Base-by-base conservation (phyloP, 805 yeast genomes). In the Candida ipomoeae region DNA sequence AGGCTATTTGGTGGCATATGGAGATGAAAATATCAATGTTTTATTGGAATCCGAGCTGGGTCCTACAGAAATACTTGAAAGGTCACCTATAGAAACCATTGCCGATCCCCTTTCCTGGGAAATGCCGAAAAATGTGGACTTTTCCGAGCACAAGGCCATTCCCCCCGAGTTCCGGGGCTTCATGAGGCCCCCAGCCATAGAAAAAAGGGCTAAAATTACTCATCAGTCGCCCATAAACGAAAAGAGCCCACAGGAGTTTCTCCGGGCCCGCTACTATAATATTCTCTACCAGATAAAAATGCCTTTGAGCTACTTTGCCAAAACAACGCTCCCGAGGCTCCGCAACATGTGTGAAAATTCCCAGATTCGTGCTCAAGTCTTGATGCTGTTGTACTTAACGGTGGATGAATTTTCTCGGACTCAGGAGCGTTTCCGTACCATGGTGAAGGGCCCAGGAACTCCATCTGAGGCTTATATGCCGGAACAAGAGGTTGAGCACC, bases 241-340 rank as follows among this genome's bases (percentile, higher is more conserved):
- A 32, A 49, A 49, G n/a, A 66, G 63, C 31, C 75, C 77, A 0
- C 44, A 57, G 2, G 59, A 52, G 3, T 74, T 70, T 48, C 54
- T 74, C n/a, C 48, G 40, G 18, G 58, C 69, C 1, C 57, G 76
- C 35, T 74, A 74, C 56, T 70, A 56, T 51, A 59, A 58, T 46
- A 70, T 68, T 2, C 59, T 74, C 5, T 74, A 74, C 52, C 69
- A 75, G 3, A 63, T 71, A 29, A 64, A 62, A 3, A 73, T 71
- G 1, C 78, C 78, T 1, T 60, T 74, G 40, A 68, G 66, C 40
- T 74, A 74, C 53, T 73, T 60, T 67, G 77, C 65, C 64, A 82
- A 82, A 55, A 79, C 84, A 0, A 75, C 79, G 4, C 62, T 82
- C 36, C 62, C 77, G 11, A 63, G 84, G 46, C 63, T 80, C 45